Evolutionary conservation across 2,329 filamentous ascomycete genomes (phyloP), one percentile per base, ranked within the genome.

Genomic region (Colletotrichum sp.): DNA sequence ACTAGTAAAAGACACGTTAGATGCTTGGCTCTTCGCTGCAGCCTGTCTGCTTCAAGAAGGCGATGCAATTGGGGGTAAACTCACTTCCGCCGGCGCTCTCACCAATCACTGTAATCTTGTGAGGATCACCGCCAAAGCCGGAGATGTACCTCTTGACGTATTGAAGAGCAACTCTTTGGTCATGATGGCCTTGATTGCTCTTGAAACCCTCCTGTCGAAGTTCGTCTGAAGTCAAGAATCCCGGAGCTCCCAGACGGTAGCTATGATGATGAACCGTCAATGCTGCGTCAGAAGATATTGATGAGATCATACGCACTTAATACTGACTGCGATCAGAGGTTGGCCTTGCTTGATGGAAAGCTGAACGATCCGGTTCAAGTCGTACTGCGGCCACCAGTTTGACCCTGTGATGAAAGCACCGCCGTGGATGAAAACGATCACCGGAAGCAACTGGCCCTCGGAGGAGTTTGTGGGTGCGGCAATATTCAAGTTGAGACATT

Each of bases 401-500:
- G 88, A 88, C 4, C 89, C 90, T 4, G 87, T 83, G 4, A 82
- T 81, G 65, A 89, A 87, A 0, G 87, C 89, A 13, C 90, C 89
- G 1, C 90, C 90, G 75, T 91, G 89, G 6, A 91, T 85, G 77
- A 89, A 90, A 3, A 89, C 84, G 52, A 90, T 83, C 0, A 91
- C 89, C 0, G 89, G 90, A 3, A 90, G 81, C 8, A 84, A 85
- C 15, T 81, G 80, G 6, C 71, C 0, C 39, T 66, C 12, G 62
- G 80, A 72, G n/a, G 49, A 59, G 15, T 72, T 77, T 9, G 8
- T 22, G 8, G 89, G 89, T 0, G 88, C 83, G 0, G 87, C 87
- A 64, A 91, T 87, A 75, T 90, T 90, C 22, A 91, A 80, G 65
- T 89, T 90, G 29, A 92, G 81, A 36, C 89, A 87, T 66, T 90